Percentiles rank a stretch among this genome's conserved stretches.
Evolutionary conservation across 495 filamentous ascomycete genomes (phyloP).

Genomic region (Trichoderma asperelloides): DNA sequence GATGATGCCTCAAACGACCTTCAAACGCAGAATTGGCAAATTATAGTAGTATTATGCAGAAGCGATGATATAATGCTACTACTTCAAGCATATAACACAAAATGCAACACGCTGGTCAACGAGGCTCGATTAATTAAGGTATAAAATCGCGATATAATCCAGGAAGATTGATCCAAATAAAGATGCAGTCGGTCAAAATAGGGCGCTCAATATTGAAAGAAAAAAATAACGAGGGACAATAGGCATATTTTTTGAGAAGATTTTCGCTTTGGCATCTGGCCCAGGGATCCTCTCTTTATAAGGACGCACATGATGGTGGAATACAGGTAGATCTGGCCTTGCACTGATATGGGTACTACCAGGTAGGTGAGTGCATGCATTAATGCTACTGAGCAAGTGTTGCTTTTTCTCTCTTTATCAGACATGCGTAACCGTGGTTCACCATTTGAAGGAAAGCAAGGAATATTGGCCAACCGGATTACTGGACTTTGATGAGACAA

Average conservation of each 20-base stretch:
- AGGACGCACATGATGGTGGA: neutral
- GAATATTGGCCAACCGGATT: neutral
- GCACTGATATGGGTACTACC: no score
- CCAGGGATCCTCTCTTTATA: neutral
- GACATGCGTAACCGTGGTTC: neutral
- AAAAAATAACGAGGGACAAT: neutral
- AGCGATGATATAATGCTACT: neutral
- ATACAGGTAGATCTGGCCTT: neutral
- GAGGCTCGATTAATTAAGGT: neutral
- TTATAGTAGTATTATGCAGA: neutral
- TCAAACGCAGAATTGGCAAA: neutral
- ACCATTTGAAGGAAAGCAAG: neutral
- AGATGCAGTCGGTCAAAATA: neutral
- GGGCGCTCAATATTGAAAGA: neutral
- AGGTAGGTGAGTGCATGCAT: neutral
- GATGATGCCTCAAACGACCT: neutral
- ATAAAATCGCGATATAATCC: neutral
- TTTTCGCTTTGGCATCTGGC: neutral
- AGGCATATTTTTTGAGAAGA: neutral
- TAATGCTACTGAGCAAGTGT: neutral
- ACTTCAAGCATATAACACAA: neutral
- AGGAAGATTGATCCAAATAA: neutral
- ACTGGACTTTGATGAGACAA: neutral
- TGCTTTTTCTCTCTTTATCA: neutral
- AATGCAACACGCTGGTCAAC: neutral